Evolutionary conservation across 2,329 filamentous ascomycete species (phyloP), one percentile per base, ranked within the genome.

Genomic region (Emmonsiellopsis sp.): DNA sequence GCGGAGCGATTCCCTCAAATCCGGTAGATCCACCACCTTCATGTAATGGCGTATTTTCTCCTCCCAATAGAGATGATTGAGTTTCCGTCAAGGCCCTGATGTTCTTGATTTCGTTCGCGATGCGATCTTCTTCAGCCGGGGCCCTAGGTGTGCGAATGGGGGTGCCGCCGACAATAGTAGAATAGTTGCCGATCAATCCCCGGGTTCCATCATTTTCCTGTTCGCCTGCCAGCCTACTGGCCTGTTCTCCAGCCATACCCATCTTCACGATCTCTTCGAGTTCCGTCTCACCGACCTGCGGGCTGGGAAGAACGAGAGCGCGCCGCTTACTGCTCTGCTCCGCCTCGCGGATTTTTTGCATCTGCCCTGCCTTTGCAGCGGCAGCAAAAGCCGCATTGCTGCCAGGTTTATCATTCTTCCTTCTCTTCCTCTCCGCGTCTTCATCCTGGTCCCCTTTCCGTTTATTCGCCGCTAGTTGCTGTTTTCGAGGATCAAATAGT

Each of bases 261-360:
- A 97, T 95, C 76, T 98, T 98, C 59, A 98, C 89, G 64, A 98
- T 97, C 60, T 96, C 91, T 65, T 98, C 93, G 55, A 98, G 77
- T 71, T 98, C 93, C 43, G 83, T 80, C 64, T 98, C 93, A 68
- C 88, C 85, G 62, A 98, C 89, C 71, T 98, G 93, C 7, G 93
- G 93, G 27, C 87, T 77, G 7, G 93, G 93, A 31, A 98, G 75
- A 45, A 85, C 83, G n/a, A 98, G 77, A 6, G 85, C 75, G 54
- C 89, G 82, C 54, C 93, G 83, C 73, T 95, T 97, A 76, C 89
- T 96, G 73, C 88, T 94, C 71, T 95, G 92, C 70, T 98, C 93
- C 2, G 93, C 93, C 72, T 98, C 93, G 32, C 93, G 83, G 53
- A 98, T 87, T 68, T 87, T 93, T 67, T 97, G 92, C 80, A 92